Percentiles rank a stretch among this genome's conserved stretches.
Evolutionary conservation across 148 eudicot species (phyloP).

Genomic region (Rhododendron molle): DNA sequence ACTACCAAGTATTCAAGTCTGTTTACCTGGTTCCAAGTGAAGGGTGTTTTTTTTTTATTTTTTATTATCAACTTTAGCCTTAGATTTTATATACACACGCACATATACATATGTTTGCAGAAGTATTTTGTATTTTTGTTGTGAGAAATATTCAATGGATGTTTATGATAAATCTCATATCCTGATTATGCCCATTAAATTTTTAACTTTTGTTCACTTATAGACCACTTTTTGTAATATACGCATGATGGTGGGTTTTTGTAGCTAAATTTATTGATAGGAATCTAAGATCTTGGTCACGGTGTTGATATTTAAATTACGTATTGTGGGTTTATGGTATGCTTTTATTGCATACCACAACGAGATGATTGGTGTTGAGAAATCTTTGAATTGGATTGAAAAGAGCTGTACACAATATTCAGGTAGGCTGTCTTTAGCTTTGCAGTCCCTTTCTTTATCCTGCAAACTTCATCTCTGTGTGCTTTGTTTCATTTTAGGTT

Average conservation of each 20-base stretch:
- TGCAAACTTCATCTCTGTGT: neutral
- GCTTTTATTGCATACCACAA: neutral
- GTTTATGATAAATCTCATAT: neutral
- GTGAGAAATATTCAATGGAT: neutral
- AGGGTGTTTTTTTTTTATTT: neutral
- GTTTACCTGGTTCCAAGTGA: neutral
- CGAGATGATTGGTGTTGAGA: neutral
- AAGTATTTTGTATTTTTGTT: neutral
- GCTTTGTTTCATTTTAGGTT: conserved; percentile 42
- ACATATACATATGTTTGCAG: neutral
- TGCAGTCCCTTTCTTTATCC: neutral
- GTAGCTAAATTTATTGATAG: neutral
- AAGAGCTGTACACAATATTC: neutral
- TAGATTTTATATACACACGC: neutral
- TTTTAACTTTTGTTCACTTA: neutral
- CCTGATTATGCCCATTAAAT: neutral
- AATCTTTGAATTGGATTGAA: neutral
- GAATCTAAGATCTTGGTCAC: neutral
- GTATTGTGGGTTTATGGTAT: neutral
- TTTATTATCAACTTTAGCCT: neutral
- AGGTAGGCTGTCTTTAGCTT: neutral
- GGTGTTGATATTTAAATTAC: neutral
- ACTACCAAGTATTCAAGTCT: neutral
- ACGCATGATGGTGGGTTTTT: neutral
- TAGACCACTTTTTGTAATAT: neutral